Base-by-base conservation (phyloP, 306 rosid genomes). In the Comarum palustre region DNA sequence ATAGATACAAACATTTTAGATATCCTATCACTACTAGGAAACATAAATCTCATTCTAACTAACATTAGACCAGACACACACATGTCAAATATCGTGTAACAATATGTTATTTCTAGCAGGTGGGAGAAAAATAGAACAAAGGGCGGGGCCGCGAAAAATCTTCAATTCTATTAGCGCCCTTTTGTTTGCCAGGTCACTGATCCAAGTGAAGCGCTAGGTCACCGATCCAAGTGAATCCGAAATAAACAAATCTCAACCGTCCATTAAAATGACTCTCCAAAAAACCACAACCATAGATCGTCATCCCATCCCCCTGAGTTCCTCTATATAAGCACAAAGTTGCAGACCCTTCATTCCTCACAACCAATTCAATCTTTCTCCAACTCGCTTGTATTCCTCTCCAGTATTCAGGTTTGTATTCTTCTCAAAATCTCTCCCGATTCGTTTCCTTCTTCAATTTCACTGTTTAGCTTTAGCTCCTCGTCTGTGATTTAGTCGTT, bases 131-230 rank as follows among this genome's bases (percentile, higher is more conserved):
- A n/a, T n/a, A n/a, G n/a, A n/a, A n/a, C n/a, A n/a, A n/a, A n/a
- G n/a, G n/a, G n/a, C n/a, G n/a, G n/a, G n/a, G n/a, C n/a, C 38
- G 41, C 41, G 41, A 38, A 39, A 39, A 8, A 12, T 39, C 8
- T 38, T 39, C 2, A 39, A 39, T 1, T 39, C 43, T 39, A 39
- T 1, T 8, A 39, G 43, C 43, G 42, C 11, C 42, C 42, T 39
- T 58, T 48, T 2, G 0, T 0, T 31, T 51, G 72, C 79, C 83
- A 79, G 45, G 79, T 79, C 79, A 69, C n/a, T 45, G 54, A 79
- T 79, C 83, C 79, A 45, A 48, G 27, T 19, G 43, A 15, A n/a
- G 20, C 1, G 41, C 41, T 2, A 38, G 41, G 41, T 38, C 41
- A 38, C 41, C 41, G 41, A 38, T 38, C 41, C 41, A 38, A 38